Evolutionary conservation across 2,329 filamentous ascomycete species (phyloP).

Genomic region (Fusarium decemcellulare): DNA sequence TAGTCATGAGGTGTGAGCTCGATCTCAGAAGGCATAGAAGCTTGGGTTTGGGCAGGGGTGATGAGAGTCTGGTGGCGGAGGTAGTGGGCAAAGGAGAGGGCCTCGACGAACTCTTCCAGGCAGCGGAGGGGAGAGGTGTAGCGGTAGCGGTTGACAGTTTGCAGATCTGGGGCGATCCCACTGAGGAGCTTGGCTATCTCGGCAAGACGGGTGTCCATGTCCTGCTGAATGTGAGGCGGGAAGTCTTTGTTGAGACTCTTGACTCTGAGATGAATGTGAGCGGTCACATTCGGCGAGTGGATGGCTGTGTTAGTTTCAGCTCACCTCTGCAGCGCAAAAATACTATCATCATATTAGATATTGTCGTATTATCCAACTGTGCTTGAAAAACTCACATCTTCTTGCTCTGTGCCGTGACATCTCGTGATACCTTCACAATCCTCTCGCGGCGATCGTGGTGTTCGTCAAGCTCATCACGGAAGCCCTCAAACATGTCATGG

Average conservation of each 20-base stretch:
- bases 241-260: conserved; percentile 74
- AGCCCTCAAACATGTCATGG: conserved; percentile 85
- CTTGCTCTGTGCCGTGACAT: conserved; percentile 95
- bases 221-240: conserved; percentile 77
- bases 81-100: conserved; percentile 90
- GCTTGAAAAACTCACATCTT: conserved; percentile 79
- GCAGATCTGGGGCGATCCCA: conserved; percentile 79
- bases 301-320: neutral
- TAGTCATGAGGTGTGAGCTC: conserved; percentile 86
- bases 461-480: conserved; percentile 90
- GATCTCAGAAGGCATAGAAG: conserved; percentile 66
- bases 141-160: conserved; percentile 84
- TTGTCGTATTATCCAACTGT: neutral
- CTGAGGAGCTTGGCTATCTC: conserved; percentile 80
- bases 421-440: conserved; percentile 90
- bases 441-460: conserved; percentile 94
- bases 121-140: conserved; percentile 87
- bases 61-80: conserved; percentile 83
- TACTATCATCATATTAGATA: conserved; percentile 46
- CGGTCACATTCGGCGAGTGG: conserved; percentile 2
- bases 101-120: conserved; percentile 95
- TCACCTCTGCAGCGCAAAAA: conserved; percentile 58
- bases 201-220: conserved; percentile 77
- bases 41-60: conserved; percentile 72
- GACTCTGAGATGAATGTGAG: conserved; percentile 64